Conservation (phyloP, 805 yeast species). For the Metschnikowia kofuensis region DNA sequence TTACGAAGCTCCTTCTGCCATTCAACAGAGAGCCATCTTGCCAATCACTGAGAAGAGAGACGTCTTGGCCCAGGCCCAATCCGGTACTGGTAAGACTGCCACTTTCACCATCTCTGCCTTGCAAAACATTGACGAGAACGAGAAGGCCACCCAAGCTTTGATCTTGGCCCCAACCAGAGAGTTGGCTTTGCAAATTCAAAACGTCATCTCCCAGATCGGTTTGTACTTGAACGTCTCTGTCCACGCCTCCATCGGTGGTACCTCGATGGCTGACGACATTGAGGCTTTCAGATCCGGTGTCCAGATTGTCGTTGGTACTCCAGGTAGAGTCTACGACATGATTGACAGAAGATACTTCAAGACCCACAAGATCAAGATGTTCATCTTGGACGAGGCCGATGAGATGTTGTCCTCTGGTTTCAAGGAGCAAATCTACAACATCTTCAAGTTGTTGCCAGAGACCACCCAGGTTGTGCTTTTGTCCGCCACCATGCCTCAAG, state of each 20-base stretch:
- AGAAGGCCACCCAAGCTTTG: conserved; percentile 83
- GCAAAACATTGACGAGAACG: conserved; percentile 69
- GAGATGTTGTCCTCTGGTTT: conserved; percentile 92
- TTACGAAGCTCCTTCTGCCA: conserved; percentile 77
- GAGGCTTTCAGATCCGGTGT: conserved; percentile 82
- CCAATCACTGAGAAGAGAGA: conserved; percentile 76
- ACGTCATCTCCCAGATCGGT: conserved; percentile 87
- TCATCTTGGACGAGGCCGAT: conserved; percentile 97
- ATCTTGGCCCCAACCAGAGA: conserved; percentile 98
- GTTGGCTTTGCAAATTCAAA: conserved; percentile 92
- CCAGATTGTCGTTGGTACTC: conserved; percentile 95
- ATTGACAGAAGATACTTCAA: conserved; percentile 83
- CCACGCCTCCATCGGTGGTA: conserved; percentile 98
- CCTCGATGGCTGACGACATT: conserved; percentile 82
- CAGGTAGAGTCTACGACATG: conserved; percentile 97
- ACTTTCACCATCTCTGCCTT: conserved; percentile 75
- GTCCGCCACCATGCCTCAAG: conserved; percentile 90
- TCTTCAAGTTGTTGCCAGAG: conserved; percentile 83
- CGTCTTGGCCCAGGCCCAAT: conserved; percentile 79
- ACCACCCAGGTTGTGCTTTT: conserved; percentile 91
- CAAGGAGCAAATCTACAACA: conserved; percentile 93
- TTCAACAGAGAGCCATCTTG: conserved; percentile 76
- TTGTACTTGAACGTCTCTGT: conserved; percentile 85
- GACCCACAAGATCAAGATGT: conserved; percentile 85
- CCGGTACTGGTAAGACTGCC: conserved; percentile 92